Conservation (phyloP, 176 grass and related monocot genomes). For the Sorghum bicolor region DNA sequence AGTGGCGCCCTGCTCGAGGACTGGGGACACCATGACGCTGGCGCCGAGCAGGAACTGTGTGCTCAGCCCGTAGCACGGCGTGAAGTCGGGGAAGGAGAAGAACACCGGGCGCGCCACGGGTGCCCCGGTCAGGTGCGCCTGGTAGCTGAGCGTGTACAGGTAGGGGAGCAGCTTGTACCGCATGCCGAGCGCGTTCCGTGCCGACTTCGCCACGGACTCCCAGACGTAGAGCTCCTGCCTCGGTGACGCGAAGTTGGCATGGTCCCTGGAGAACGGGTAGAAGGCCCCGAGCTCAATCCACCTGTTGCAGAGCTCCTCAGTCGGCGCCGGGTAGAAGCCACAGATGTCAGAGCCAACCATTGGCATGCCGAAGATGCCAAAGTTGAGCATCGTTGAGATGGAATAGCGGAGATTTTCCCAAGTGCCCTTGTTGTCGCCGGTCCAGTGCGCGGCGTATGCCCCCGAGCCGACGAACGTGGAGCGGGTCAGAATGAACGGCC, state of each 20-base stretch:
- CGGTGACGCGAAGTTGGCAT: conserved; percentile 79
- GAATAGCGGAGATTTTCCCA: conserved; percentile 85
- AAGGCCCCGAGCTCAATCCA: conserved; percentile 96
- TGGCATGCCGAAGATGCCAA: conserved; percentile 90
- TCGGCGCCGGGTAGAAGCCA: conserved; percentile 64
- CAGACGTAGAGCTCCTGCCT: conserved; percentile 87
- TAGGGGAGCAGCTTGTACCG: conserved; percentile 73
- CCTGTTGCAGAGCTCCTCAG: conserved; percentile 86
- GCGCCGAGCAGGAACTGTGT: conserved; percentile 80
- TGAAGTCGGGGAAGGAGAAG: conserved; percentile 83
- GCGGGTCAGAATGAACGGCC: conserved; percentile 85
- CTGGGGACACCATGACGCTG: conserved; percentile 79
- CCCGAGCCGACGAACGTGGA: conserved; percentile 80
- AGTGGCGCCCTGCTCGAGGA: conserved; percentile 57
- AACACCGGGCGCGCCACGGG: conserved; percentile 82
- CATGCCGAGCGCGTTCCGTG: conserved; percentile 69
- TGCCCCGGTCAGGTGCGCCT: conserved; percentile 70
- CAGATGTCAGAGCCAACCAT: conserved; percentile 93
- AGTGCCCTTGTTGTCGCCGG: conserved; percentile 91
- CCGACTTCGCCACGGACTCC: conserved; percentile 75
- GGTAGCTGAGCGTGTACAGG: conserved; percentile 83
- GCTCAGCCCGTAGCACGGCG: conserved; percentile 66
- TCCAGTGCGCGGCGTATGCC: conserved; percentile 78
- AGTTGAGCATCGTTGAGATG: conserved; percentile 79
- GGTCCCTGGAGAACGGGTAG: conserved; percentile 94